Base-by-base conservation (phyloP, 1,284 basidiomycete species). In the Leccinum griseonigrum region DNA sequence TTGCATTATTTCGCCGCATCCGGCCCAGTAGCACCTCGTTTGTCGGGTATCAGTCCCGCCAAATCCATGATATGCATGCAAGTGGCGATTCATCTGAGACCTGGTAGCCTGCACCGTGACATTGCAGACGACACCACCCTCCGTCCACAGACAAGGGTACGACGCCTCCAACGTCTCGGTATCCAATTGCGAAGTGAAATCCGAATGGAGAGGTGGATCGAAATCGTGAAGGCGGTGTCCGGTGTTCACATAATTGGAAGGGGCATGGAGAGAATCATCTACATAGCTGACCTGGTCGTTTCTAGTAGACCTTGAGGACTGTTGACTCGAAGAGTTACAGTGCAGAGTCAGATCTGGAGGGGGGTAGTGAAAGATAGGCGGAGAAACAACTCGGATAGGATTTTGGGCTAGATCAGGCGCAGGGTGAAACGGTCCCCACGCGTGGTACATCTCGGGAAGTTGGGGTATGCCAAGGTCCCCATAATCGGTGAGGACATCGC, bases 1-100 rank as follows among this genome's bases (percentile, higher is more conserved):
- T 11, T 74, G 69, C 69, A 71, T 71, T 16, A 18, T 63, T 40
- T 68, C 66, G 29, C 46, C 51, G 34, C 69, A 71, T 56, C 66
- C 63, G 2, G 48, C 54, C 69, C 69, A 74, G 51, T 38, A 22
- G 58, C 69, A 71, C 46, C 48, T 64, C 22, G 63, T 63, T 22
- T 63, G 69, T 59, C 50, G 69, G 48, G 62, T 61, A 16, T 74
- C 72, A 52, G 69, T 53, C 18, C 69, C 72, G 1, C 65, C 48
- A 11, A 71, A 71, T 16, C 63, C 71, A 50, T 71, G 69, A 18
- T 32, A 46, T 18, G 63, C 54, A 38, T 71, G 69, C 56, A 74
- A 55, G 60, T 71, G 69, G 7, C 71, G 69, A 60, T 74, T 71
- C 67, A 71, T 62, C 4, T 68, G 54, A 16, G 68, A 60, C 60